Percentiles rank a stretch among this genome's conserved stretches.
These are phyloP conservation scores for Pestalotiopsis sp. DNA, from an alignment of 2,329 filamentous ascomycete genomes.

Conservation along the genomic window DNA sequence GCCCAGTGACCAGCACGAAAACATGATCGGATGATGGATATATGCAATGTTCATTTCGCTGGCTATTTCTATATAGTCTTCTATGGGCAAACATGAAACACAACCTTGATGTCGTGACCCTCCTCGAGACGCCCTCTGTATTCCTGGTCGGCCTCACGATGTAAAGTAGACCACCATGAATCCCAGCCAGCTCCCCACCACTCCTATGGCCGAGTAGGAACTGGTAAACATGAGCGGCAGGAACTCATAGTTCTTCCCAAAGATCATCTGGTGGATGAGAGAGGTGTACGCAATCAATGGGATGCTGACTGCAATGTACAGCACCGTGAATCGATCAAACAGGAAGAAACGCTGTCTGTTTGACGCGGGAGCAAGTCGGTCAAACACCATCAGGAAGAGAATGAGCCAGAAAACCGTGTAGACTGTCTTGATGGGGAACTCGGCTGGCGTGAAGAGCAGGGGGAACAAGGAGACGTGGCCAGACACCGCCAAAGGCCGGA, in stretches of 20 bases:
- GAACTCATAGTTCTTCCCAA: conserved; percentile 84
- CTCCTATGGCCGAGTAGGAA: conserved; percentile 91
- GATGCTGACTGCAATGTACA: conserved; percentile 89
- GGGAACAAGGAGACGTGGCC: conserved; percentile 96
- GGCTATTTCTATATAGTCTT: conserved; percentile 16
- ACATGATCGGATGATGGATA: neutral
- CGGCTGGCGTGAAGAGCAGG: conserved; percentile 85
- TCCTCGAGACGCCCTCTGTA: neutral
- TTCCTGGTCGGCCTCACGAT: conserved; percentile 37
- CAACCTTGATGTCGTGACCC: neutral
- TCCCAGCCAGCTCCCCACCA: conserved; percentile 92
- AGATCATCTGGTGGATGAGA: conserved; percentile 79
- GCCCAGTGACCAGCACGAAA: neutral
- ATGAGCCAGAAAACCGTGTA: conserved; percentile 95
- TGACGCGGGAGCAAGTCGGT: conserved; percentile 83
- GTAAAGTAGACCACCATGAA: conserved; percentile 91
- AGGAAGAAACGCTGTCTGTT: conserved; percentile 81
- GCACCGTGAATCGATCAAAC: conserved; percentile 84
- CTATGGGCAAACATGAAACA: conserved; percentile 11
- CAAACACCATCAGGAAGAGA: conserved; percentile 83
- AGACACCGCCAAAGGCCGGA: conserved; percentile 87
- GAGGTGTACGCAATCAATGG: conserved; percentile 90
- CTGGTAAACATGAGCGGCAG: conserved; percentile 96
- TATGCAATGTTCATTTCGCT: neutral
- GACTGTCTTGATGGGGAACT: conserved; percentile 91